Percentiles rank a stretch among this genome's conserved stretches.
phyloP scores from a whole-genome alignment of 2,329 filamentous ascomycete species.

The Aspergillus glaucus region DNA sequence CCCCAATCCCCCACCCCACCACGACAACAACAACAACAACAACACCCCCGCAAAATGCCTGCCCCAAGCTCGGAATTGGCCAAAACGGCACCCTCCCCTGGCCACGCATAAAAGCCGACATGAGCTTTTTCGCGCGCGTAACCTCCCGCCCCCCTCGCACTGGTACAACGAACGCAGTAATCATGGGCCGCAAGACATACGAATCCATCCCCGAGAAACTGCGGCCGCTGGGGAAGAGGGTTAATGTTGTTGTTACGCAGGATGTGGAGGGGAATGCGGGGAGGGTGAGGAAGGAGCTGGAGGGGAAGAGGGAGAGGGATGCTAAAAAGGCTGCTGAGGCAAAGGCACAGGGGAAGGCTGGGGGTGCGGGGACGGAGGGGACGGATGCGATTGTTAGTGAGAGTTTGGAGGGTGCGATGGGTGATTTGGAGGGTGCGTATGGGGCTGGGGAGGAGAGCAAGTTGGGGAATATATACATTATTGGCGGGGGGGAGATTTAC shows the following conservation, averaged over 20 bases:
- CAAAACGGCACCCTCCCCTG: slow-evolving; percentile 73
- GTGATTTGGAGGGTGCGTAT: slow-evolving; percentile 26
- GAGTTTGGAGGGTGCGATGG: slow-evolving; percentile 55
- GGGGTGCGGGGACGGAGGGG: slow-evolving; percentile 8
- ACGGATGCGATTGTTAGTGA: slow-evolving; percentile 46
- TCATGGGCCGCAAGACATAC: slow-evolving; percentile 98
- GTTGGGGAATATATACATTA: slow-evolving; percentile 67
- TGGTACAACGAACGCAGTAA: slow-evolving; percentile 60
- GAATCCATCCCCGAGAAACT: slow-evolving; percentile 76
- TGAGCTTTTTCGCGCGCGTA: slow-evolving; percentile 89
- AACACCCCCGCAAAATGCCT: slow-evolving; percentile 62
- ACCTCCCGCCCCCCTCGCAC: slow-evolving; percentile 56
- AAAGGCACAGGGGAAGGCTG: not conserved
- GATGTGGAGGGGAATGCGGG: slow-evolving; percentile 25
- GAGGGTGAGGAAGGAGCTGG: slow-evolving; percentile 31
- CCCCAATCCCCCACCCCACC: slow-evolving; percentile 40
- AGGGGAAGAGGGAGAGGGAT: slow-evolving; percentile 19
- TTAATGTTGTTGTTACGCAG: slow-evolving; percentile 75
- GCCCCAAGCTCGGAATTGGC: slow-evolving; percentile 76
- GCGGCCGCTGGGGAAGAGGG: slow-evolving; percentile 68
- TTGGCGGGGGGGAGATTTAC: slow-evolving; percentile 87
- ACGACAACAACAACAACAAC: too few species aligned
- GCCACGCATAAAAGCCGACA: slow-evolving; percentile 81
- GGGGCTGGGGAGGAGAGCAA: slow-evolving; percentile 10
- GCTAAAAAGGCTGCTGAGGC: slow-evolving; percentile 4